These are phyloP conservation scores for Cyberlindnera nakhonratchasimensis DNA, from an alignment of 805 yeast species.

Conservation along the genomic window DNA sequence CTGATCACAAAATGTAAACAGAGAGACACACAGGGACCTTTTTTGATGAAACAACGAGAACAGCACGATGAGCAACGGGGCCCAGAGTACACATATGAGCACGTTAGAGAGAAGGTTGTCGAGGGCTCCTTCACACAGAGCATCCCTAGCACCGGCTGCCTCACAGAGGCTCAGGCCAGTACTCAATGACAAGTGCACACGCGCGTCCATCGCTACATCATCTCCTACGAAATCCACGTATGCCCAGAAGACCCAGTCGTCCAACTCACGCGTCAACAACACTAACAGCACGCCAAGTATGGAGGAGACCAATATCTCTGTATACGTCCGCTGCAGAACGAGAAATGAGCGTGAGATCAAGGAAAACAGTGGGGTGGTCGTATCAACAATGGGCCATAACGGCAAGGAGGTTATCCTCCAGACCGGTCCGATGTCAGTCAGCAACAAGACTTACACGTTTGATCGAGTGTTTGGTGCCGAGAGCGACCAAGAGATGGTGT, in stretches of 20 bases:
- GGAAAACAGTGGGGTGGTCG: constrained; percentile 54
- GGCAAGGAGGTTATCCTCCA: constrained; percentile 45
- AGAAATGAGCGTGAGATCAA: constrained; percentile 51
- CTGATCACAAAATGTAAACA: constrained; percentile 1
- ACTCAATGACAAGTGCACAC: constrained; percentile 12
- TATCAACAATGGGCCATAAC: constrained; percentile 44
- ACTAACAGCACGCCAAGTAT: neutral
- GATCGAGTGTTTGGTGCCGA: constrained; percentile 82
- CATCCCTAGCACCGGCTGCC: constrained; percentile 8
- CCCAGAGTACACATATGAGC: neutral
- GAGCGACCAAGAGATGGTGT: constrained; percentile 67
- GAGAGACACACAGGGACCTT: too few species aligned
- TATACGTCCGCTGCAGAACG: constrained; percentile 55
- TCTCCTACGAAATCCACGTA: constrained; percentile 21
- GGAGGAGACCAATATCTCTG: constrained; percentile 43
- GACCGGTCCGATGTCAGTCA: constrained; percentile 34
- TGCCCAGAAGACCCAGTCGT: constrained; percentile 24
- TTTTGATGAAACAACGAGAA: too few species aligned
- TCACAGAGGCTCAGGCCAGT: constrained; percentile 4
- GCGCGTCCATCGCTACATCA: constrained; percentile 20
- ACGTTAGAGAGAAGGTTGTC: constrained; percentile 7
- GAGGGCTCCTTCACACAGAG: constrained; percentile 8
- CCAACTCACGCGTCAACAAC: constrained; percentile 19
- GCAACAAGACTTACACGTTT: constrained; percentile 55
- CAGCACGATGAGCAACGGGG: too few species aligned